phyloP scores from a whole-genome alignment of 371 early-diverging fungal genomes.

The Saksenaea vasiformis region DNA sequence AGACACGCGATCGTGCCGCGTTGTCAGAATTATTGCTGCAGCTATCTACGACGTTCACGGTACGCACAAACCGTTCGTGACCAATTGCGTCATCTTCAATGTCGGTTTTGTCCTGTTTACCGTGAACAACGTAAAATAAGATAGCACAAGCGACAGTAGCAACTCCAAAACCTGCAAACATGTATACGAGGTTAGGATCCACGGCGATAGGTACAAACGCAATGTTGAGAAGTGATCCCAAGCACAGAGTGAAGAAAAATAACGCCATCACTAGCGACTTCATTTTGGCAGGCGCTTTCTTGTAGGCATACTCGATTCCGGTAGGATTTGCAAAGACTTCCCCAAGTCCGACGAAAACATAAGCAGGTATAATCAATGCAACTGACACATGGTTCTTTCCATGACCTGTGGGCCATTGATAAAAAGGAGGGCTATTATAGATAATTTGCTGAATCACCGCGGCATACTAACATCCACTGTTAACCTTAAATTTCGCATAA shows the following conservation, averaged over 20 bases:
- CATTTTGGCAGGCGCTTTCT: constrained; percentile 58
- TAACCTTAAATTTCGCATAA: no score
- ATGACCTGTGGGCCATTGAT: not conserved
- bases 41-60: no score
- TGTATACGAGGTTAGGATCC: constrained; percentile 57
- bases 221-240: constrained; percentile 58
- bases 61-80: not conserved
- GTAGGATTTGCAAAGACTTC: constrained; percentile 58
- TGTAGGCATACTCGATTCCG: constrained; percentile 70
- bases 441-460: not conserved
- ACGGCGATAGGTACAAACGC: constrained; percentile 53
- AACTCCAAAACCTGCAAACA: constrained; percentile 42
- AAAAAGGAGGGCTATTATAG: not conserved
- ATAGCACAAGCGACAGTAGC: constrained; percentile 14
- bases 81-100: constrained; percentile 23
- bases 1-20: no score
- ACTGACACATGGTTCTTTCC: not conserved
- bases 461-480: not conserved
- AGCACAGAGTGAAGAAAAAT: constrained; percentile 61
- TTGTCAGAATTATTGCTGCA: no score
- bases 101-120: constrained; percentile 16
- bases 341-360: not conserved
- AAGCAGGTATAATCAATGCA: not conserved
- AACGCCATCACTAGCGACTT: constrained; percentile 66
- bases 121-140: constrained; percentile 15